Base-by-base conservation (phyloP, 495 filamentous ascomycete genomes). In the Tuber calosporum region DNA sequence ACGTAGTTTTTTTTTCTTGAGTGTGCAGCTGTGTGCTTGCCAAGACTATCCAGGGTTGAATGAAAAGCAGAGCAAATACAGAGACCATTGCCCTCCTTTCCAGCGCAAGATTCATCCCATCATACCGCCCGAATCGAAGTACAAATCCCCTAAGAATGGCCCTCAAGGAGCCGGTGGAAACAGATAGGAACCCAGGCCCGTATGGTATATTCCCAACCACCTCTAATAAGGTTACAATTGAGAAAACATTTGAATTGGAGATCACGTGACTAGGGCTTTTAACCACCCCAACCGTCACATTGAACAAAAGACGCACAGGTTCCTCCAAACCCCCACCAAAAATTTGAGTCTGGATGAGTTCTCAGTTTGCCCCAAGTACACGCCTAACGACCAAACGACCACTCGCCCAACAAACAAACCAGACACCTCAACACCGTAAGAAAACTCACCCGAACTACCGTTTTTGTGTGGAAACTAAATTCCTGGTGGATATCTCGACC, bases 191-290 rank as follows among this genome's bases (percentile, higher is more conserved):
- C 26, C n/a, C 0, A 62, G 6, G 7, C 15, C 53, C 26, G 6
- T 3, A 62, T 22, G 11, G 5, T 26, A 58, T 58, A 30, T 62
- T 58, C 0, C 26, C 22, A 4, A 5, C n/a, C 30, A 30, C 26
- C 30, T 1, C 53, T 34, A 15, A 62, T 62, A 62, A 62, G 26
- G 4, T 34, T 62, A 26, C 1, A 34, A 34, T 17, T 19, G 53
- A 34, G 53, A 58, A 58, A 30, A 9, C 30, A 17, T 62, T 13
- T 17, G 11, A 67, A 48, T 39, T 37, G 19, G 2, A 68, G 69
- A 66, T 73, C 58, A 77, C 70, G 34, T 78, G 70, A 78, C 67
- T 2, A 73, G 71, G 76, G 76, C 39, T 70, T 41, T 66, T 70
- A 17, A 75, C 76, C 75, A n/a, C 8, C 1, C 37, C 9, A 38